phyloP scores from a whole-genome alignment of 1,284 basidiomycete species.

The Peniophora sp. region DNA sequence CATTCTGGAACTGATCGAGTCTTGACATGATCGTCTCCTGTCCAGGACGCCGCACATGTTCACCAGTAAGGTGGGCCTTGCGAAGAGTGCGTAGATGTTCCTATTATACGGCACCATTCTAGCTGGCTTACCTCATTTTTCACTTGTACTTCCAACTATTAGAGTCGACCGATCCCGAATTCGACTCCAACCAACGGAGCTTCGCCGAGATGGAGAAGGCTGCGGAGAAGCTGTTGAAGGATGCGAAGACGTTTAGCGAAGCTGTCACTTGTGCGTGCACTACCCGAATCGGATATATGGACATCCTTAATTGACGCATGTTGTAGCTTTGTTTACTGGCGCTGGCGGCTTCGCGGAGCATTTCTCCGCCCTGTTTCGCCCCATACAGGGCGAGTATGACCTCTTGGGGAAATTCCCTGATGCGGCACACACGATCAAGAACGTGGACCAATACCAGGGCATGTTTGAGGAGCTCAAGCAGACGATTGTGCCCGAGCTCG shows the following conservation, averaged over 20 bases:
- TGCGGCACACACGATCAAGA: conserved; percentile 70
- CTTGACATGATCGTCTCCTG: conserved; percentile 2
- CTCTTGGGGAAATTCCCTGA: conserved; percentile 75
- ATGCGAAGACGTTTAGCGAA: conserved; percentile 84
- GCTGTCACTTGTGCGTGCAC: conserved; percentile 60
- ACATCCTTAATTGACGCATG: conserved; percentile 2
- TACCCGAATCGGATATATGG: neutral
- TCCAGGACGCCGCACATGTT: conserved; percentile 81
- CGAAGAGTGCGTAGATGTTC: conserved; percentile 71
- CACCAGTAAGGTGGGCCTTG: conserved; percentile 79
- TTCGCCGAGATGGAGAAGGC: conserved; percentile 76
- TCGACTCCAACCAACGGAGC: conserved; percentile 74
- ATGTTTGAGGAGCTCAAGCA: conserved; percentile 80
- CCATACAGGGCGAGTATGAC: conserved; percentile 79
- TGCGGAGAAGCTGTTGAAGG: conserved; percentile 87
- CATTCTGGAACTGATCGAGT: neutral
- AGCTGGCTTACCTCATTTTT: no score
- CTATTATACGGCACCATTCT: no score
- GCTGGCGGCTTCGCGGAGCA: conserved; percentile 74
- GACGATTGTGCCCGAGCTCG: conserved; percentile 84
- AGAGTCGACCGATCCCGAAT: conserved; percentile 86
- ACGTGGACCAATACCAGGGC: conserved; percentile 64
- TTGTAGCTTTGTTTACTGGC: conserved; percentile 70
- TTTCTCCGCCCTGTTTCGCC: conserved; percentile 74
- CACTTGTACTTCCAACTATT: conserved; percentile 4